Evolutionary conservation across 1,284 basidiomycete genomes (phyloP), one percentile per base, ranked within the genome.

Genomic region (Ustilago hordei): DNA sequence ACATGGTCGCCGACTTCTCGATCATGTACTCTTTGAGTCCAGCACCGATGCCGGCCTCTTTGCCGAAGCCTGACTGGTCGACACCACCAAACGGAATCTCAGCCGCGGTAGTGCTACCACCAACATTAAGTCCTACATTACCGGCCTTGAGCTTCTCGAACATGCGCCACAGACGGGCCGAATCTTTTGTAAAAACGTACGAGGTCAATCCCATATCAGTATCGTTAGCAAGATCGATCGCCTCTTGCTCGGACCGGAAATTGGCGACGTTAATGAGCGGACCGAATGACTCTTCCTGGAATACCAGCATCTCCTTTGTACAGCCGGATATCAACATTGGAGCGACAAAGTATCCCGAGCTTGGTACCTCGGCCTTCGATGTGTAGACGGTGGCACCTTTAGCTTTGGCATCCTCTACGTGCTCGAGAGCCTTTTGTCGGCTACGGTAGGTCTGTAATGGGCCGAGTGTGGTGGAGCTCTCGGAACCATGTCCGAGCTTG

Each of bases 131-230:
- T 39, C 93, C 93, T 32, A 96, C 93, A 94, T 99, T 98, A 12
- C 97, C 97, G 7, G 95, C 94, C 87, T 99, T 93, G 53, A 99
- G 89, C 69, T 90, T 92, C 87, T 98, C 96, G 17, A 95, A 94
- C 34, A 99, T 95, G 48, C 96, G 90, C 93, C 94, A 98, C 58
- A 95, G 92, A 34, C 95, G 89, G 11, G 93, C 92, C 6, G 96
- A 89, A 86, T 98, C 95, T 69, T 93, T 89, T 54, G 78, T 79
- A 67, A 74, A 85, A 17, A 84, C 83, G 74, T 85, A 85, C 41
- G 76, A 81, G 5, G 95, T 95, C 23, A 99, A 89, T 0, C 96
- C 97, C 56, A 94, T 91, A 23, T 93, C 90, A 0, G 92, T 89
- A 77, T 91, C 88, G 86, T 99, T 99, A 34, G 96, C 95, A 57